A percentile compares a stretch with the other conserved stretches of the same genome.
These are phyloP conservation scores for Cucurbita moschata DNA, from an alignment of 306 rosid genomes.

Conservation along the genomic window DNA sequence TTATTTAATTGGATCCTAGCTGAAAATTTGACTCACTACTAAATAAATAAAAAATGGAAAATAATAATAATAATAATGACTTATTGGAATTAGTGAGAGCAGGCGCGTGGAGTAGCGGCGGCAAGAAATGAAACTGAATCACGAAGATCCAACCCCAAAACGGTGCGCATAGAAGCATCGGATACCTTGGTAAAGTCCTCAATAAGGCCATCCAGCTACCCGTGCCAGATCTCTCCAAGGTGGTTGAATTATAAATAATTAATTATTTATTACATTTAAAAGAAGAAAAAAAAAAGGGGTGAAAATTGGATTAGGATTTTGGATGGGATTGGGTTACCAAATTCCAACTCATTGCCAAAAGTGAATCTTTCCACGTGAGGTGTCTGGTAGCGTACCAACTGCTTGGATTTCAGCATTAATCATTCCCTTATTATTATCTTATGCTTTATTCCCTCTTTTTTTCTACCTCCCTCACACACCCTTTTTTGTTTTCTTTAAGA, in stretches of 20 bases:
- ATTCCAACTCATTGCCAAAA: neutral
- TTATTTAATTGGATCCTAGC: no score
- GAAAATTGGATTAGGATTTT: conserved; percentile 6
- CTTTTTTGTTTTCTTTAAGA: neutral
- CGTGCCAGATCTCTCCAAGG: neutral
- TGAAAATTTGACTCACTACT: no score
- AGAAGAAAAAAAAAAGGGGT: neutral
- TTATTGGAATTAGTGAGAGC: neutral
- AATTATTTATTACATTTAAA: no score
- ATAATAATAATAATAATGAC: neutral
- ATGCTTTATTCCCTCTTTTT: neutral
- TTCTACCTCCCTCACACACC: neutral
- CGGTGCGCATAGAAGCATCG: conserved; percentile 5
- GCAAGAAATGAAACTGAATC: neutral
- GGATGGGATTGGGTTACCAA: conserved; percentile 11
- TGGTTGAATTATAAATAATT: neutral
- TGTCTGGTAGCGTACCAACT: conserved; percentile 12
- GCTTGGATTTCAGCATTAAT: conserved; percentile 12
- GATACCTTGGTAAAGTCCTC: neutral
- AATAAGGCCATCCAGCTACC: neutral
- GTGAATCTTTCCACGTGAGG: conserved; percentile 12
- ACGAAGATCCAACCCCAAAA: neutral
- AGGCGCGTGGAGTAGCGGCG: conserved; percentile 3
- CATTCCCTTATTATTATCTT: conserved; percentile 4
- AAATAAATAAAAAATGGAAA: neutral